phyloP scores from a whole-genome alignment of 129 eudicot genomes.

The Centella asiatica region DNA sequence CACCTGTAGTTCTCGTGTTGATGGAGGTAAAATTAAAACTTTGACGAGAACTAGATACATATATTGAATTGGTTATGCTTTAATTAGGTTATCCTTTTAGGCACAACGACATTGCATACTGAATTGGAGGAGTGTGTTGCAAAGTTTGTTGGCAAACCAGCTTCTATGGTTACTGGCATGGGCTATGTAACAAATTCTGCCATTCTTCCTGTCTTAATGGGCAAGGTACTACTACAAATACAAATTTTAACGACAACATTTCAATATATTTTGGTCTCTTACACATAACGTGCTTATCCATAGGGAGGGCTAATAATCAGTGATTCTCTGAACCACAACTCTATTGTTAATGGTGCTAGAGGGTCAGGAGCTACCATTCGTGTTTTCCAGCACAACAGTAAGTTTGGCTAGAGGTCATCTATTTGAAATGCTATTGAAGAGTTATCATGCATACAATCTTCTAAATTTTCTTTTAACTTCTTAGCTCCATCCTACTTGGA shows the following conservation, averaged over 20 bases:
- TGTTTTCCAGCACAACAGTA: conserved; percentile 96
- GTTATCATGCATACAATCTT: conserved; percentile 5
- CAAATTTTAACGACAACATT: not conserved
- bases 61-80: conserved; percentile 5
- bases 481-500: conserved; percentile 88
- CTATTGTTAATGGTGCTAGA: conserved; percentile 96
- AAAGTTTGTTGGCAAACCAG: conserved; percentile 78
- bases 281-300: conserved; percentile 8
- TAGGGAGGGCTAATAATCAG: conserved; percentile 94
- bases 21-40: conserved; percentile 57
- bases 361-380: conserved; percentile 89
- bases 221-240: conserved; percentile 55
- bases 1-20: conserved; percentile 90
- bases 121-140: conserved; percentile 89
- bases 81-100: conserved; percentile 28
- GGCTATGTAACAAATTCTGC: conserved; percentile 96
- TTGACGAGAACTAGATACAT: not conserved
- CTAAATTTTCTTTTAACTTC: not conserved
- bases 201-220: conserved; percentile 80
- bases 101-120: conserved; percentile 67
- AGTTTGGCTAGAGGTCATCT: conserved; percentile 18
- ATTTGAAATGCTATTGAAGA: conserved; percentile 3
- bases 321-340: conserved; percentile 93
- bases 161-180: conserved; percentile 89
- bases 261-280: conserved; percentile 4